Conservation (phyloP, 805 yeast species). For the Yarrowia divulgata region DNA sequence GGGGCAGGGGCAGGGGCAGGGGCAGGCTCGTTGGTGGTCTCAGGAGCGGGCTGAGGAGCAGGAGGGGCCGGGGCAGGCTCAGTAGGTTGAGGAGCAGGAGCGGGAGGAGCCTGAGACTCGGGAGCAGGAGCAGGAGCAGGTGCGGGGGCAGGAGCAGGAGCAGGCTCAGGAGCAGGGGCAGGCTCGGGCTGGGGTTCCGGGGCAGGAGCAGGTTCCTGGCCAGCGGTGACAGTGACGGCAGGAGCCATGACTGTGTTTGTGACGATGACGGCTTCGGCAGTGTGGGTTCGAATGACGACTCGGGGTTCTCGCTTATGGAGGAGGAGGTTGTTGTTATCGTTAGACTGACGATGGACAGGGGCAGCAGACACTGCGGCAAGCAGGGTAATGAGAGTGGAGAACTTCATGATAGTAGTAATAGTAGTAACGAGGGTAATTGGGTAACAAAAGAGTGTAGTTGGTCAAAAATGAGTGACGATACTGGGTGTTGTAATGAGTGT, state of each 20-base stretch:
- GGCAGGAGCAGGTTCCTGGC: conserved; percentile 24
- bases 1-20: not conserved
- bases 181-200: conserved; percentile 6
- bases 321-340: not conserved
- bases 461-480: conserved; percentile 3
- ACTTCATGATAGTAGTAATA: not conserved
- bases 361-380: conserved; percentile 29
- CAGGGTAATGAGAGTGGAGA: conserved; percentile 10
- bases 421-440: not conserved
- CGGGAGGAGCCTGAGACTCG: not conserved
- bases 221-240: conserved; percentile 35
- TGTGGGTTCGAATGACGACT: conserved; percentile 26
- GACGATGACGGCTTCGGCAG: conserved; percentile 29
- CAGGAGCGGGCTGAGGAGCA: not conserved
- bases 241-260: conserved; percentile 21
- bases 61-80: conserved; percentile 14
- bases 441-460: not conserved
- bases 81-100: conserved; percentile 3
- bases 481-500: conserved; percentile 5
- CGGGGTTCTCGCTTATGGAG: conserved; percentile 29
- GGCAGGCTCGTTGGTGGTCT: too few relatives aligned
- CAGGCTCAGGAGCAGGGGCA: conserved; percentile 7
- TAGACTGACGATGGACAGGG: not conserved
- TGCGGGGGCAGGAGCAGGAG: not conserved
- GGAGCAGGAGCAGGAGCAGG: not conserved